Evolutionary conservation across 768 basidiomycete genomes (phyloP).

Genomic region (Macrocybe gigantea): DNA sequence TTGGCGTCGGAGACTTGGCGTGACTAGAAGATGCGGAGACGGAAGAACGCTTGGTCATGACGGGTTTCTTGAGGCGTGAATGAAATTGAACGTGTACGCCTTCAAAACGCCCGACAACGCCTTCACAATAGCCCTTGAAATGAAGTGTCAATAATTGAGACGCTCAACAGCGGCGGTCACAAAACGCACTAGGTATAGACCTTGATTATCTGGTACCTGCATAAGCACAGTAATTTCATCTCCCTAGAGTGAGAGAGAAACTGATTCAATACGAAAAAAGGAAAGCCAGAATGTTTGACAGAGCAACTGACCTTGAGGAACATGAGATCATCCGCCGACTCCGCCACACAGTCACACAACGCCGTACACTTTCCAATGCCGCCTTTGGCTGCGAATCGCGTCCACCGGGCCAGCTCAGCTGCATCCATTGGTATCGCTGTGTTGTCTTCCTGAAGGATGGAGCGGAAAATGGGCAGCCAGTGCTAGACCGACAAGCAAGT

Average conservation of each 20-base stretch:
- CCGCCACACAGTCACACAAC: constrained; percentile 67
- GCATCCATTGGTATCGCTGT: constrained; percentile 47
- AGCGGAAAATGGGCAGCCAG: too few relatives aligned
- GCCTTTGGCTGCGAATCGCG: constrained; percentile 78
- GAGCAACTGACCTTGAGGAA: constrained; percentile 61
- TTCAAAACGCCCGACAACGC: constrained; percentile 73
- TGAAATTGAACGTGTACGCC: constrained; percentile 63
- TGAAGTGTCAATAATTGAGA: background rate
- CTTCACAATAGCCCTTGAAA: constrained; percentile 78
- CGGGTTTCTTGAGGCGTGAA: constrained; percentile 70
- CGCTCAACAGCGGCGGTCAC: background rate
- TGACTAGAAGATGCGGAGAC: constrained; percentile 11
- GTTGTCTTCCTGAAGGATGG: too few relatives aligned
- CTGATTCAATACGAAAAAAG: constrained; percentile 1
- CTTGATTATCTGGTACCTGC: constrained; percentile 52
- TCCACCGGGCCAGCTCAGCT: constrained; percentile 71
- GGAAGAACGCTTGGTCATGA: constrained; percentile 68
- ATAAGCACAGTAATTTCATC: constrained; percentile 77
- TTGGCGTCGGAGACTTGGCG: constrained; percentile 18
- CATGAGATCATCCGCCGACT: constrained; percentile 75
- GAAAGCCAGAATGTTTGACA: background rate
- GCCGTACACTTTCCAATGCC: constrained; percentile 82
- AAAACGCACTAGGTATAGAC: constrained; percentile 55
- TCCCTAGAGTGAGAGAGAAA: constrained; percentile 35
- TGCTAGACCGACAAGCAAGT: too few relatives aligned